Evolutionary conservation across 495 filamentous ascomycete species (phyloP), one percentile per base, ranked within the genome.

Genomic region (Parmelia sp.): DNA sequence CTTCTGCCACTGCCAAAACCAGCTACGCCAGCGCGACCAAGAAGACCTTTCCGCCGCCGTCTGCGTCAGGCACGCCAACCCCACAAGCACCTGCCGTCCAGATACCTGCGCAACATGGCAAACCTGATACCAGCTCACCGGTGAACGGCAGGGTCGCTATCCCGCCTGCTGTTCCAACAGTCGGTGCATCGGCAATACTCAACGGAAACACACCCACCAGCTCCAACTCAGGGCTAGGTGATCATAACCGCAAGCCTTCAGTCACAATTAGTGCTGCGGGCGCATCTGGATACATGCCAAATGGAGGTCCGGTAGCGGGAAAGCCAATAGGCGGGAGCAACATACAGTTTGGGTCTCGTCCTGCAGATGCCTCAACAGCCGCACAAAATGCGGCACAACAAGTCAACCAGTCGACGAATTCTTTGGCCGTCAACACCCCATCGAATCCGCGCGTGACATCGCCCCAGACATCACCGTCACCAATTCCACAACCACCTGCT

Each of bases 221-320:
- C 71, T 74, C 81, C 58, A 80, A 85, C 70, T 82, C 86, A 57
- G 73, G 77, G 57, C 57, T 71, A 23, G 78, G 75, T 62, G 88
- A 93, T 66, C 92, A 97, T 78, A 82, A 77, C 66, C 84, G 90
- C 65, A 94, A 94, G 77, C 85, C 86, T 61, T 93, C 91, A 23
- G 88, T 96, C 63, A 94, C 90, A 62, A 95, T 96, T 77, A 91
- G 82, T 71, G 87, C 90, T 57, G 84, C 86, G 65, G 89, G 88
- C 44, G 83, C 89, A 19, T 87, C 81, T 61, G 86, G 86, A 66
- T 87, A 87, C 68, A 84, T 86, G 60, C 83, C 88, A 36, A 94
- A 95, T 78, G 90, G 90, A 66, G 86, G 84, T 57, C 82, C 86
- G 7, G 79, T 82, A 49, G 79, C 76, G 49, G 82, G 82, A 55